phyloP scores from a whole-genome alignment of 768 basidiomycete species.

The Sporobolomyces phaffii region DNA sequence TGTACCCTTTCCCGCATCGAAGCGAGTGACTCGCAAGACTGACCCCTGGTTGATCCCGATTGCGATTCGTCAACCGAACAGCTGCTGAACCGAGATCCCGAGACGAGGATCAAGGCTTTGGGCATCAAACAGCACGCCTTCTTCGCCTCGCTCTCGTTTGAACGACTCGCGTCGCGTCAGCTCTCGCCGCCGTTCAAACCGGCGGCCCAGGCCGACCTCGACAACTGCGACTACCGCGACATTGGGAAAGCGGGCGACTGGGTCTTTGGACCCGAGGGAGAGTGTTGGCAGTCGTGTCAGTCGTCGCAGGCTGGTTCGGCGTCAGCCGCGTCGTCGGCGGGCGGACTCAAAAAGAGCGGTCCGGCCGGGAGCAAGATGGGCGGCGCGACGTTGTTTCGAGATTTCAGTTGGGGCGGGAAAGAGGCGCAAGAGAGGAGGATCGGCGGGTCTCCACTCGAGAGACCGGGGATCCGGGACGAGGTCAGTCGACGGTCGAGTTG shows the following conservation, averaged over 20 bases:
- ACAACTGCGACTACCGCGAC: conserved; percentile 66
- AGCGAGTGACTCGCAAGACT: too few species aligned
- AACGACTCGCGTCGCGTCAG: conserved; percentile 72
- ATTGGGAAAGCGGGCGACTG: background rate
- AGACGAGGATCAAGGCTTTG: conserved; percentile 80
- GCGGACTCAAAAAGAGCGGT: too few species aligned
- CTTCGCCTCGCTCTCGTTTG: conserved; percentile 88
- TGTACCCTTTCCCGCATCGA: conserved; percentile 48
- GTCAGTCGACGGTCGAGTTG: conserved; percentile 1
- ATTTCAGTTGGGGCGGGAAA: conserved; percentile 8
- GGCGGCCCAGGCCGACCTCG: conserved; percentile 93
- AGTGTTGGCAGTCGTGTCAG: background rate
- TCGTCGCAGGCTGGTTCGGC: background rate
- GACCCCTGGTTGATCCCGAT: too few species aligned
- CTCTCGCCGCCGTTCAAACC: conserved; percentile 96
- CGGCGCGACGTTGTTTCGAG: background rate
- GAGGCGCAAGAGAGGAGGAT: conserved; percentile 12
- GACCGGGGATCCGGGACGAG: conserved; percentile 4
- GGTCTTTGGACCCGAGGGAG: conserved; percentile 5
- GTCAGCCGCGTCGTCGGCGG: too few species aligned
- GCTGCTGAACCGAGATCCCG: conserved; percentile 89
- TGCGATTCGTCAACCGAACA: too few species aligned
- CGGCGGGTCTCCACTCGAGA: background rate
- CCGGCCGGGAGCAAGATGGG: background rate
- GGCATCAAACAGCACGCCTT: conserved; percentile 93